Base-by-base conservation (phyloP, 2,329 filamentous ascomycete genomes). In the Nannizziopsis arthrosporioides region DNA sequence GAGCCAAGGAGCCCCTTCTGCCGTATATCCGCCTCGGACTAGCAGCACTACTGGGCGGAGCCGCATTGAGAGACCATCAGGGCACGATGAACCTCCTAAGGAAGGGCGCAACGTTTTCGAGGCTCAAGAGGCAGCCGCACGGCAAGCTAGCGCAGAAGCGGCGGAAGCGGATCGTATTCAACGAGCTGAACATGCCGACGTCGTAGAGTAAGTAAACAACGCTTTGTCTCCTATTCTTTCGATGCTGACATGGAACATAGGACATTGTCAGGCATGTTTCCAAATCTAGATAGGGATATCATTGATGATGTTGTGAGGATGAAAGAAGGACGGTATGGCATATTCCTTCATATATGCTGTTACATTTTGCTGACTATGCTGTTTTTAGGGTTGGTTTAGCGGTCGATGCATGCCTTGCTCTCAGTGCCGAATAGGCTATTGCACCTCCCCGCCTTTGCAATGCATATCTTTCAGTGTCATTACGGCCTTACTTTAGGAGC, bases 221-320 rank as follows among this genome's bases (percentile, higher is more conserved):
- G 14, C 11, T 14, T 18, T 36, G 38, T 22, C 39, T 51, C 41
- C 47, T 36, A 17, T 27, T 15, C 6, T 15, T 18, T 10, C 38
- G 37, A 45, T 12, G 8, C 42, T 40, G 37, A 43, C 18, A 39
- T 14, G n/a, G 14, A 46, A 22, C 34, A 31, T 14, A 73, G 70
- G 68, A 96, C 92, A 32, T 70, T 98, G 49, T 82, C 86, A 42
- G 84, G 87, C 57, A 98, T 98, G 92, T 98, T 98, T 64, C 92
- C 92, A 0, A 88, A 93, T 61, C 72, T 98, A 44, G 92, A 98
- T 64, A 80, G 81, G 59, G 93, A 98, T 42, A 77, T 98, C 34
- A 96, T 98, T 61, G 89, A 89, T 59, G 92, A 98, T 68, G 92
- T 98, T 36, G 92, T 98, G 19, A 81, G 90, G 63, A 80, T 93